phyloP scores from a whole-genome alignment of 2,329 filamentous ascomycete genomes.

The Diaporthe sp. region DNA sequence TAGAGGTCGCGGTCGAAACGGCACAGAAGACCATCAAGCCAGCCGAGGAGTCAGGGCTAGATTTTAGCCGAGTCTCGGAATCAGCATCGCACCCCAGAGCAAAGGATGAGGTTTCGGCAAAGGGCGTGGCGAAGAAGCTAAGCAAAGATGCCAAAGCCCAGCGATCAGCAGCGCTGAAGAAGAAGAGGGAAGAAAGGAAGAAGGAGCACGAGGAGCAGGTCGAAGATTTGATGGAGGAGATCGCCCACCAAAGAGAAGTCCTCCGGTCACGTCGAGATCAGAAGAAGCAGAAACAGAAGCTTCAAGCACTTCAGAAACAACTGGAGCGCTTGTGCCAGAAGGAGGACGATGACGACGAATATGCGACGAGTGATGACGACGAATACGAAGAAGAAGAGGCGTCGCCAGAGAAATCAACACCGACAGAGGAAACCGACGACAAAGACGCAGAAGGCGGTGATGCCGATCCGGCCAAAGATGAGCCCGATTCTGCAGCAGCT shows the following conservation, averaged over 20 bases:
- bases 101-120: not conserved
- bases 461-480: not conserved
- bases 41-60: not conserved
- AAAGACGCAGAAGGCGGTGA: not conserved
- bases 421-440: not conserved
- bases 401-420: not conserved
- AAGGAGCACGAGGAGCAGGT: conserved; percentile 19
- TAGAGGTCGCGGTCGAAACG: not conserved
- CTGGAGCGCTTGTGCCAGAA: conserved; percentile 24
- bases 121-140: not conserved
- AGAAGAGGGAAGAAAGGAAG: conserved; percentile 14
- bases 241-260: conserved; percentile 15
- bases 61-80: conserved; percentile 22
- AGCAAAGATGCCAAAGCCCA: conserved; percentile 26
- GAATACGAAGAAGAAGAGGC: not conserved
- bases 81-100: conserved; percentile 1
- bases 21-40: not conserved
- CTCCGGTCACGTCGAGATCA: conserved; percentile 30
- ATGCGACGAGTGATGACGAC: conserved; percentile 24
- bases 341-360: conserved; percentile 24
- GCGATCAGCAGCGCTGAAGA: conserved; percentile 11
- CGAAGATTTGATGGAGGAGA: conserved; percentile 18
- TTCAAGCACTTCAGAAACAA: conserved; percentile 17
- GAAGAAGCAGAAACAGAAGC: conserved; percentile 27
- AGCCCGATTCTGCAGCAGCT: not conserved